Conservation (phyloP, 306 rosid species). For the Prosopis cineraria region DNA sequence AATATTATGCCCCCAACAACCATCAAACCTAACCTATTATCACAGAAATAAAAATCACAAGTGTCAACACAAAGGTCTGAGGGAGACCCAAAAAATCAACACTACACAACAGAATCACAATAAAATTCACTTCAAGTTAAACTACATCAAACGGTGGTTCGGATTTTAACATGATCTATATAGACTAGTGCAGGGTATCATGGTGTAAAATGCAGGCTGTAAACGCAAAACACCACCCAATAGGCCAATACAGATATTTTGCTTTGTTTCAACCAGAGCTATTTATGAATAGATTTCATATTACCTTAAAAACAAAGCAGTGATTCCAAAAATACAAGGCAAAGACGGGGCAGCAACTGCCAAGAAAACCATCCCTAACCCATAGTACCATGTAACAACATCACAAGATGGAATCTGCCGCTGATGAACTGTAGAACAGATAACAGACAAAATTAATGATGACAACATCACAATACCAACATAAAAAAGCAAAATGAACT, state of each 20-base stretch:
- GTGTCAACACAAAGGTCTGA: background rate
- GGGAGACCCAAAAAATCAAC: background rate
- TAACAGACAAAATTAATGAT: conserved; percentile 3
- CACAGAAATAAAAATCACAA: conserved; percentile 3
- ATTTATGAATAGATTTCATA: background rate
- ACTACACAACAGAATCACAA: conserved; percentile 8
- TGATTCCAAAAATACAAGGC: conserved; percentile 85
- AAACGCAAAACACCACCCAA: background rate
- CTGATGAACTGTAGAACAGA: conserved; percentile 72
- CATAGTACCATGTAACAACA: conserved; percentile 63
- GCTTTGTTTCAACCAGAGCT: conserved; percentile 16
- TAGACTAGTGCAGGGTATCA: background rate
- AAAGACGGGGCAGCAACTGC: conserved; percentile 86
- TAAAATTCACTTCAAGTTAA: conserved; percentile 6
- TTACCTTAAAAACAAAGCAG: conserved; percentile 90
- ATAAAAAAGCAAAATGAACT: background rate
- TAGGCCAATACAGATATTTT: background rate
- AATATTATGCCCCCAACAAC: conserved; percentile 78
- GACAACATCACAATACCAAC: background rate
- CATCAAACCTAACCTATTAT: conserved; percentile 88
- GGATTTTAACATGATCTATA: background rate
- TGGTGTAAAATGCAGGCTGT: background rate
- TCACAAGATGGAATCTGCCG: conserved; percentile 67
- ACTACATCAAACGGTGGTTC: background rate
- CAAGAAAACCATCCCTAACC: conserved; percentile 83